Base-by-base conservation (phyloP, 306 rosid species). In the Corylus avellana region DNA sequence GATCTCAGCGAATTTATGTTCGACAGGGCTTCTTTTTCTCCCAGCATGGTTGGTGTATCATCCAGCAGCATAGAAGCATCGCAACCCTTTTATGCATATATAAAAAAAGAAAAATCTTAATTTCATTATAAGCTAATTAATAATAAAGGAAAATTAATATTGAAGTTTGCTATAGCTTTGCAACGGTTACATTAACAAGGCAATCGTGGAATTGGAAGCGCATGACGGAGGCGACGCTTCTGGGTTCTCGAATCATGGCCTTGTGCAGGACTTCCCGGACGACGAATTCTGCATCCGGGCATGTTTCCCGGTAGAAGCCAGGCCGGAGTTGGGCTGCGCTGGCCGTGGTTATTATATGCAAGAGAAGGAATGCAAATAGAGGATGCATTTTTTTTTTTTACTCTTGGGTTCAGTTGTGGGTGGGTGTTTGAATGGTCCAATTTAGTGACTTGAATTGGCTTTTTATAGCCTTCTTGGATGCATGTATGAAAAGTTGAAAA, bases 161-260 rank as follows among this genome's bases (percentile, higher is more conserved):
- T 7, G 13, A 39, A 5, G 11, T 37, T 50, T 5, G 35, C 35
- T 32, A 32, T 5, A 37, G 20, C 44, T 32, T 7, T 37, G 48
- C 0, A 5, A 44, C 67, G 83, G 58, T 5, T 77, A 93, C 97
- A 70, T 87, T 87, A 25, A 95, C 97, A 25, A 95, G 85, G 91
- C 98, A 95, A 56, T 92, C 98, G 44, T 95, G 96, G 71, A 91
- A 95, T 57, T 95, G 96, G 74, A 95, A 82, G 22, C 97, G 90
- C 98, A 95, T 92, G 42, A 95, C 96, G 0, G 98, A 95, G 77
- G 98, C 98, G 29, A 89, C 85, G 29, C 98, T 90, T 25, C 97
- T 82, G 3, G 97, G 87, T 75, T 92, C 98, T 77, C 86, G 75
- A 16, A 79, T 4, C 18, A 89, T 72, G 18, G 97, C 92, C 44